A percentile compares a stretch with the other conserved stretches of the same genome.
Evolutionary conservation across 352 stramenopile species (phyloP).

Genomic region (Globisporangium megalacanthum): DNA sequence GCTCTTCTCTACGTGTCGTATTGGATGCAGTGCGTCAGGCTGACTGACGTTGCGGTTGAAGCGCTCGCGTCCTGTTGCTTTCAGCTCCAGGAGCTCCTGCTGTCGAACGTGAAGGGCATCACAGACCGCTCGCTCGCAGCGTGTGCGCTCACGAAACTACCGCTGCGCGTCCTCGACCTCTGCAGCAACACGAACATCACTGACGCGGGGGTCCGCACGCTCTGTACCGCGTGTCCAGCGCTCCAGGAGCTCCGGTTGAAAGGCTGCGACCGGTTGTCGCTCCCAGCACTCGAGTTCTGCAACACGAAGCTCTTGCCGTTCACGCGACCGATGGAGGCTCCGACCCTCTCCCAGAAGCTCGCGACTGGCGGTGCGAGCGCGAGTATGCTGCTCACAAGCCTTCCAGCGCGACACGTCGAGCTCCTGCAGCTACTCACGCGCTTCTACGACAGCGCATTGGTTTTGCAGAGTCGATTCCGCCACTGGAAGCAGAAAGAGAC

Average conservation of each 20-base stretch:
- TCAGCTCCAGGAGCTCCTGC: constrained; percentile 26
- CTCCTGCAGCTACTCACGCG: constrained; percentile 25
- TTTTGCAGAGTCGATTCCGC: constrained; percentile 38
- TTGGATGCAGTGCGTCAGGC: constrained; percentile 25
- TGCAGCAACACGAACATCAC: constrained; percentile 59
- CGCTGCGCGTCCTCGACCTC: constrained; percentile 42
- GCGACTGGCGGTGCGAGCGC: constrained; percentile 31
- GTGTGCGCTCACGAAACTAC: constrained; percentile 33
- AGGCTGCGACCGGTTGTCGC: constrained; percentile 56
- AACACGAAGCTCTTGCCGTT: constrained; percentile 32
- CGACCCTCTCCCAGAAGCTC: constrained; percentile 34
- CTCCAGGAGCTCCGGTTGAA: constrained; percentile 55
- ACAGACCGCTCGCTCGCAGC: constrained; percentile 43
- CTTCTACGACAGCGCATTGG: constrained; percentile 30
- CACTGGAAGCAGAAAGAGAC: constrained; percentile 36
- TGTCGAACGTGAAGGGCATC: constrained; percentile 34
- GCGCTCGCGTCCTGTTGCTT: constrained; percentile 44
- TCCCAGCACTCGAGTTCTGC: constrained; percentile 27
- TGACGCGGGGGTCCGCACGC: constrained; percentile 29
- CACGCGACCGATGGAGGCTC: constrained; percentile 21
- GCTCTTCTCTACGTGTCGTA: not conserved
- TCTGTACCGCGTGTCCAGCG: constrained; percentile 33
- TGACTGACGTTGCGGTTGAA: constrained; percentile 48
- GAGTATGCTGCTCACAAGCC: constrained; percentile 19
- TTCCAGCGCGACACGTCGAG: constrained; percentile 28